phyloP scores from a whole-genome alignment of 345 rosid species.

The Trapa incisa region DNA sequence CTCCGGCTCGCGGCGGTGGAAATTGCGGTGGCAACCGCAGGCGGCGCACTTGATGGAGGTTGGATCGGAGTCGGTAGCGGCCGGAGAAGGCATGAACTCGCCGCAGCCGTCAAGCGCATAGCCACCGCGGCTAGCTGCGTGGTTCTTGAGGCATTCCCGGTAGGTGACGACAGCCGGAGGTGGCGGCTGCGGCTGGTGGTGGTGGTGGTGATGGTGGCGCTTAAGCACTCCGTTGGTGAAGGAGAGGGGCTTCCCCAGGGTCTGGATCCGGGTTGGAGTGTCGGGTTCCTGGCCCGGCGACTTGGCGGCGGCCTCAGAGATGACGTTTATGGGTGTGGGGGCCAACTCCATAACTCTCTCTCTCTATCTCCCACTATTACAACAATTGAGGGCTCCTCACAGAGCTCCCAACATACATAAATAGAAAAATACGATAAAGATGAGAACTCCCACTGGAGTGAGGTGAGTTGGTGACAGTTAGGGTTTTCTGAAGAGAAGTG shows the following conservation, averaged over 20 bases:
- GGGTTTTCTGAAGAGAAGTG: constrained; percentile 1
- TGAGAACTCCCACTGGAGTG: not conserved
- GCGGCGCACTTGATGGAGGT: constrained; percentile 34
- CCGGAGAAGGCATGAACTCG: constrained; percentile 33
- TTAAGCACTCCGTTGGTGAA: constrained; percentile 11
- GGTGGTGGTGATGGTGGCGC: constrained; percentile 10
- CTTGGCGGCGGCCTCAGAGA: constrained; percentile 1
- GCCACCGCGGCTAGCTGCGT: constrained; percentile 38
- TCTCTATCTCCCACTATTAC: no score
- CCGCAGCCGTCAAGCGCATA: constrained; percentile 46
- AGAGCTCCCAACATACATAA: not conserved
- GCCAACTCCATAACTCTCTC: constrained; percentile 8
- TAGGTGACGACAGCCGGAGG: constrained; percentile 3
- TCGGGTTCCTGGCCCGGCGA: constrained; percentile 7
- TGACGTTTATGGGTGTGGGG: constrained; percentile 5
- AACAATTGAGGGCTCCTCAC: constrained; percentile 5
- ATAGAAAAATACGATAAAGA: not conserved
- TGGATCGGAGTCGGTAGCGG: constrained; percentile 8
- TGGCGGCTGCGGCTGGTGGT: constrained; percentile 1
- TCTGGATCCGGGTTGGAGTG: constrained; percentile 2
- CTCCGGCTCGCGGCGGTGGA: constrained; percentile 26
- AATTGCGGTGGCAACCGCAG: constrained; percentile 46
- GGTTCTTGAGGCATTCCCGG: constrained; percentile 17
- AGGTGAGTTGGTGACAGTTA: not conserved
- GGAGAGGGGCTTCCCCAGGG: constrained; percentile 3